Percentiles rank a stretch among this genome's conserved stretches.
Evolutionary conservation across 2,329 filamentous ascomycete species (phyloP).

Genomic region (Parastagonospora avenae): DNA sequence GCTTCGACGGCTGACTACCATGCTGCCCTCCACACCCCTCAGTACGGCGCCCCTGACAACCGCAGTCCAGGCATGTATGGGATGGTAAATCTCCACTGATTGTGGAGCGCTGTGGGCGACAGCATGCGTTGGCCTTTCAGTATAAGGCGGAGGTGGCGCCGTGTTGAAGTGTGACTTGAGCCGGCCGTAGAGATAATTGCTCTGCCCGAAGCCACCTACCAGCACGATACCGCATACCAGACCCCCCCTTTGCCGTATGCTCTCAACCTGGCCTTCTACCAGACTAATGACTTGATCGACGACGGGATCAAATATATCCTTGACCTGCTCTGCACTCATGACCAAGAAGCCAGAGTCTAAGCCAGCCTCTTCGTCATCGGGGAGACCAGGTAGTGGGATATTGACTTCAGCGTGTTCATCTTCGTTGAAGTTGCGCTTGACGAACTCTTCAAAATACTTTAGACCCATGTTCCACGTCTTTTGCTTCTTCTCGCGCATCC

Average conservation of each 20-base stretch:
- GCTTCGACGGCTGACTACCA: conserved; percentile 76
- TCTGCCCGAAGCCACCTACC: conserved; percentile 82
- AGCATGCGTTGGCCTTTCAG: conserved; percentile 71
- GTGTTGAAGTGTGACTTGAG: conserved; percentile 71
- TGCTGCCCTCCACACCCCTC: conserved; percentile 75
- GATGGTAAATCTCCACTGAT: conserved; percentile 79
- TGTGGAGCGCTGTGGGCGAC: conserved; percentile 57
- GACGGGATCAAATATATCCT: conserved; percentile 76
- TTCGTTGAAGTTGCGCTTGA: conserved; percentile 82
- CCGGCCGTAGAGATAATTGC: conserved; percentile 71
- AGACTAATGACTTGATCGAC: conserved; percentile 59
- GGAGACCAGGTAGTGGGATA: conserved; percentile 75
- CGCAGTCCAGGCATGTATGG: conserved; percentile 80
- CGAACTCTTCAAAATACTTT: conserved; percentile 81
- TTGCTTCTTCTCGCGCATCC: conserved; percentile 77
- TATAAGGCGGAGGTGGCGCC: conserved; percentile 61
- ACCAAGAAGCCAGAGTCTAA: conserved; percentile 78
- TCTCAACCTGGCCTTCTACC: conserved; percentile 52
- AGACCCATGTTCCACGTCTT: conserved; percentile 77
- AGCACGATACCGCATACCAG: conserved; percentile 71
- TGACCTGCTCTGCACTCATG: conserved; percentile 71
- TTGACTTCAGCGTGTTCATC: conserved; percentile 79
- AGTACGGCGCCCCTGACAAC: conserved; percentile 79
- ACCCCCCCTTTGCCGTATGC: conserved; percentile 47
- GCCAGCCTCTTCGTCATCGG: conserved; percentile 76